Evolutionary conservation across 306 rosid species (phyloP).

Genomic region (Cotoneaster glaucophyllus): DNA sequence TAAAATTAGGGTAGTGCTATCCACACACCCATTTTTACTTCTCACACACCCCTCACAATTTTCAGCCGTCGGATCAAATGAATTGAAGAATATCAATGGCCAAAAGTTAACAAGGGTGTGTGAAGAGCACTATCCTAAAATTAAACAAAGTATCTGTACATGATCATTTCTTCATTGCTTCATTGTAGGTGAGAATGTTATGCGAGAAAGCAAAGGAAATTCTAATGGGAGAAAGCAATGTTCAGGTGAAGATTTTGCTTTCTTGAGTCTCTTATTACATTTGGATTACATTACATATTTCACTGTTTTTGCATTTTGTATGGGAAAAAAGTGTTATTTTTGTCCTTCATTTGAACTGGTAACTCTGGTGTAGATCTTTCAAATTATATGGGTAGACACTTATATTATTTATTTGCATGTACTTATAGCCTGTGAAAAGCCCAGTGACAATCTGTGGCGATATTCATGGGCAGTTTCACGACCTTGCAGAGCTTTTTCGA

Average conservation of each 20-base stretch:
- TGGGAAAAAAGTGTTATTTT: neutral
- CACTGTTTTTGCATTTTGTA: neutral
- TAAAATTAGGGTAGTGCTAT: neutral
- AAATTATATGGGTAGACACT: conserved; percentile 12
- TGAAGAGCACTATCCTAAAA: too few relatives aligned
- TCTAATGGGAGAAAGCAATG: conserved; percentile 93
- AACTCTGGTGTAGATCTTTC: neutral
- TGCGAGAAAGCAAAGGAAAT: conserved; percentile 95
- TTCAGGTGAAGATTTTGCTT: conserved; percentile 60
- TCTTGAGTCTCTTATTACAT: neutral
- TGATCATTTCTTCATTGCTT: conserved; percentile 20
- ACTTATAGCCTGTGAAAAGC: conserved; percentile 91
- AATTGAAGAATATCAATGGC: too few relatives aligned
- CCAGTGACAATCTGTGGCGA: conserved; percentile 99
- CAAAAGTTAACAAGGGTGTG: too few relatives aligned
- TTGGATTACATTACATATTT: neutral
- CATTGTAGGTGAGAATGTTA: conserved; percentile 66
- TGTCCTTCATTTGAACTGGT: neutral
- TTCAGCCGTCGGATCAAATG: too few relatives aligned
- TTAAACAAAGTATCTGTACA: neutral
- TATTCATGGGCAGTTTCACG: conserved; percentile 99
- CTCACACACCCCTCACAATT: too few relatives aligned
- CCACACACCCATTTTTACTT: too few relatives aligned
- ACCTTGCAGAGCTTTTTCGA: conserved; percentile 96
- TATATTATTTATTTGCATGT: conserved; percentile 19